These are phyloP conservation scores for Penstemon barbatus DNA, from an alignment of 257 asterid genomes.

Conservation along the genomic window DNA sequence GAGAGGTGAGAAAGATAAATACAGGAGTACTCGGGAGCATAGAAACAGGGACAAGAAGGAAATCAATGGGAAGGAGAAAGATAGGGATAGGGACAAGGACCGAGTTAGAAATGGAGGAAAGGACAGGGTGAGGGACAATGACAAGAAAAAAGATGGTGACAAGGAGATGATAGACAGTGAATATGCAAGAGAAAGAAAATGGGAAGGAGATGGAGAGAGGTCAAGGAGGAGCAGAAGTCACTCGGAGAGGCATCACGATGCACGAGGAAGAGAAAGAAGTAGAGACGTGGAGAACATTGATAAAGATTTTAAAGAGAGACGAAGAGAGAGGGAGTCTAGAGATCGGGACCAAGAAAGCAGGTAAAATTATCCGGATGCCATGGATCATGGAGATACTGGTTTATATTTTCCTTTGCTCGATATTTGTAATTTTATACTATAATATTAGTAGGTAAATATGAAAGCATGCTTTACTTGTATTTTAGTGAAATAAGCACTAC, in stretches of 20 bases:
- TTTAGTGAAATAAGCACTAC: not conserved
- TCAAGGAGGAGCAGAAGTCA: conserved; percentile 43
- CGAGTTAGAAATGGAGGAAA: conserved; percentile 29
- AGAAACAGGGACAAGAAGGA: conserved; percentile 35
- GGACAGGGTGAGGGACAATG: conserved; percentile 42
- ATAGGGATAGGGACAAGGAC: conserved; percentile 16
- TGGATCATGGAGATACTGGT: not conserved
- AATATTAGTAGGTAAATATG: not conserved
- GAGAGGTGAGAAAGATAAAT: conserved; percentile 40
- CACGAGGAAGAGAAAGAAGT: conserved; percentile 42
- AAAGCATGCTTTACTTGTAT: not conserved
- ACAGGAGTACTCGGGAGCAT: conserved; percentile 6
- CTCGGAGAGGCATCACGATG: conserved; percentile 41
- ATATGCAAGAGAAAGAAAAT: conserved; percentile 39
- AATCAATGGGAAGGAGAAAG: conserved; percentile 37
- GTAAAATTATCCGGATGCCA: conserved; percentile 31
- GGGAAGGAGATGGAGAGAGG: conserved; percentile 47
- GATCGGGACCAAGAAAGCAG: conserved; percentile 49
- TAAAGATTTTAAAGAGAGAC: conserved; percentile 42
- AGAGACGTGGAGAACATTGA: conserved; percentile 36
- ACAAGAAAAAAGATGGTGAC: conserved; percentile 37
- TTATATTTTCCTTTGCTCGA: not conserved
- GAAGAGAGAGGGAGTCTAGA: conserved; percentile 38
- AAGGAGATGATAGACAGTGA: conserved; percentile 47
- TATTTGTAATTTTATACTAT: not conserved